Evolutionary conservation across 1,284 basidiomycete species (phyloP), one percentile per base, ranked within the genome.

Genomic region (Gomphus sp.): DNA sequence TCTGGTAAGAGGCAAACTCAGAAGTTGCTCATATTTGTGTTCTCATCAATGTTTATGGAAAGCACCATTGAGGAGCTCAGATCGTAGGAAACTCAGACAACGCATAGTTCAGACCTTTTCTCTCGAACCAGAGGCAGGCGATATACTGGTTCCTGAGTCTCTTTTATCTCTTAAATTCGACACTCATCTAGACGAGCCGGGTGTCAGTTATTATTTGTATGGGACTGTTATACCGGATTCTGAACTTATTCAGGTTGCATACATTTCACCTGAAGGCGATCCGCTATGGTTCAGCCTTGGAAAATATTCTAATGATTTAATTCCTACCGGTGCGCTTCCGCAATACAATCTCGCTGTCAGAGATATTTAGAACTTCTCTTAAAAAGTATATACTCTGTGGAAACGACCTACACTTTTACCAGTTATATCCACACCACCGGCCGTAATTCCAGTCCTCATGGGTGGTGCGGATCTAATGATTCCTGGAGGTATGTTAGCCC

Each of bases 281-380:
- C 90, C 91, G 1, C 72, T 93, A 25, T 93, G 91, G 90, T 89
- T 93, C 68, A 81, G 82, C 0, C 69, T 89, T 36, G 89, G 88
- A 43, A 87, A 85, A 69, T 79, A 74, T 58, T 78, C 74, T 60
- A 80, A 80, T 59, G 83, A 80, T 62, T 74, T 89, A 33, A 79
- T 91, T 47, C 89, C 89, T 11, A 88, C 89, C 45, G 73, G 85
- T 83, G 64, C 12, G 66, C 62, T 55, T 52, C 54, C 22, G 31
- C 22, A 22, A 25, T 59, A 51, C 53, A 12, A 43, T 44, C 51
- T 34, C 52, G 33, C 3, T 28, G 43, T 16, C 11, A 18, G 22
- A 12, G 41, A 22, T 51, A 36, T 4, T 45, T 55, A 65, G 4
- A 43, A 11, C 18, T 36, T 16, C 43, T 36, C 41, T 58, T 41